Conservation (phyloP, 306 rosid genomes). For the Pueraria montana region DNA sequence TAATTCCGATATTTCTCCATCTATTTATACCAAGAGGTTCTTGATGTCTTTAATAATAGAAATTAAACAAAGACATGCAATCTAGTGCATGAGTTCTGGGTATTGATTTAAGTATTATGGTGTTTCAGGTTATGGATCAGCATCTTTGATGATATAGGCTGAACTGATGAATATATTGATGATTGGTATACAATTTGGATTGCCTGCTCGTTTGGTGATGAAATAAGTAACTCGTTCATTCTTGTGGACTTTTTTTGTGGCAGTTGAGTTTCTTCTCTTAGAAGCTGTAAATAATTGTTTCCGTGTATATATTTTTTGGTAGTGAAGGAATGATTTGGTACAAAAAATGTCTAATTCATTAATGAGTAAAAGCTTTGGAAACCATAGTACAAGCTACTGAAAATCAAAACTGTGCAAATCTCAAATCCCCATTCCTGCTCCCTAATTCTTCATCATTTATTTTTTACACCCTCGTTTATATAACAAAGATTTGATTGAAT, state of each 20-base stretch:
- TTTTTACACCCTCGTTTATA: slow-evolving; percentile 14
- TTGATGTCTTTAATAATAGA: slow-evolving; percentile 1
- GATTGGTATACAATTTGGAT: slow-evolving; percentile 41
- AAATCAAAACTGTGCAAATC: slow-evolving; percentile 31
- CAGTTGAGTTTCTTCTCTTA: slow-evolving; percentile 99
- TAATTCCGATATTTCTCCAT: slow-evolving; percentile 8
- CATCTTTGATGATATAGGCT: slow-evolving; percentile 43
- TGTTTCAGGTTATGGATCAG: slow-evolving; percentile 69
- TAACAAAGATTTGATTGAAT: slow-evolving; percentile 29
- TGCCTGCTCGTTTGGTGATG: slow-evolving; percentile 66
- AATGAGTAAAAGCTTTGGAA: slow-evolving; percentile 33
- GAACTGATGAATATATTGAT: slow-evolving; percentile 53
- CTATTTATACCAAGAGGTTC: slow-evolving; percentile 18
- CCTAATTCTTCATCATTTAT: slow-evolving; percentile 18
- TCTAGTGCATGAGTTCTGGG: slow-evolving; percentile 41
- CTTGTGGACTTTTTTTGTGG: slow-evolving; percentile 80
- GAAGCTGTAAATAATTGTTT: slow-evolving; percentile 84
- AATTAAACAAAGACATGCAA: slow-evolving; percentile 16
- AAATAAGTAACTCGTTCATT: slow-evolving; percentile 72
- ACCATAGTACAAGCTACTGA: slow-evolving; percentile 47
- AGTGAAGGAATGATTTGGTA: slow-evolving; percentile 63
- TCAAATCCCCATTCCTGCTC: slow-evolving; percentile 10
- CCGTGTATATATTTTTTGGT: slow-evolving; percentile 50
- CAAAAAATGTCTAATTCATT: slow-evolving; percentile 49
- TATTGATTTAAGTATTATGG: slow-evolving; percentile 54